Conservation (phyloP, 148 eudicot species). For the Camellia japonica region DNA sequence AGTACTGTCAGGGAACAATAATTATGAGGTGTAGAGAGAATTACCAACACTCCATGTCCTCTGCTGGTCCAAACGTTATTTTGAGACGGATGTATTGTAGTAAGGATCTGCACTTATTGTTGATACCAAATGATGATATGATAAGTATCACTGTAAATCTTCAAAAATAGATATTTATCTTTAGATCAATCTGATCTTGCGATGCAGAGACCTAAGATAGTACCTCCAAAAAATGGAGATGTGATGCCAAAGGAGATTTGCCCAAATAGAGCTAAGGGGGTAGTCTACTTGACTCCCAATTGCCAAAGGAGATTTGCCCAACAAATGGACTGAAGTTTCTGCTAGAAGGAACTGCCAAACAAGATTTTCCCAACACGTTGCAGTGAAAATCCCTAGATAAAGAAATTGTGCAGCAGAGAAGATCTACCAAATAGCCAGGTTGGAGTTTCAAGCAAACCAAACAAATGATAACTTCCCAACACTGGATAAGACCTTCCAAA, state of each 20-base stretch:
- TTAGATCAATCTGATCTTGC: constrained; percentile 26
- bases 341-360: constrained; percentile 10
- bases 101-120: constrained; percentile 12
- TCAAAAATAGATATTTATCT: not conserved
- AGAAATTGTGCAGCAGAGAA: constrained; percentile 32
- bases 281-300: constrained; percentile 32
- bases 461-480: not conserved
- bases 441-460: constrained; percentile 11
- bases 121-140: constrained; percentile 8
- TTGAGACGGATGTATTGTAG: not conserved
- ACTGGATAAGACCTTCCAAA: not conserved
- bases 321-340: constrained; percentile 27
- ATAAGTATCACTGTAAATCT: not conserved
- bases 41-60: not conserved
- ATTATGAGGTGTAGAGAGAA: not conserved
- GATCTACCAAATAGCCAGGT: constrained; percentile 22
- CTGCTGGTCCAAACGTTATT: not conserved
- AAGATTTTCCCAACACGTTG: constrained; percentile 1
- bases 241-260: constrained; percentile 81
- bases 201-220: constrained; percentile 24
- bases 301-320: constrained; percentile 84
- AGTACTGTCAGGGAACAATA: not conserved
- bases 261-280: constrained; percentile 33
- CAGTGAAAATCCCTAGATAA: not conserved
- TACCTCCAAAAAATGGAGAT: constrained; percentile 41